Evolutionary conservation across 2,329 filamentous ascomycete species (phyloP).

Genomic region (Aspergillus ustus): DNA sequence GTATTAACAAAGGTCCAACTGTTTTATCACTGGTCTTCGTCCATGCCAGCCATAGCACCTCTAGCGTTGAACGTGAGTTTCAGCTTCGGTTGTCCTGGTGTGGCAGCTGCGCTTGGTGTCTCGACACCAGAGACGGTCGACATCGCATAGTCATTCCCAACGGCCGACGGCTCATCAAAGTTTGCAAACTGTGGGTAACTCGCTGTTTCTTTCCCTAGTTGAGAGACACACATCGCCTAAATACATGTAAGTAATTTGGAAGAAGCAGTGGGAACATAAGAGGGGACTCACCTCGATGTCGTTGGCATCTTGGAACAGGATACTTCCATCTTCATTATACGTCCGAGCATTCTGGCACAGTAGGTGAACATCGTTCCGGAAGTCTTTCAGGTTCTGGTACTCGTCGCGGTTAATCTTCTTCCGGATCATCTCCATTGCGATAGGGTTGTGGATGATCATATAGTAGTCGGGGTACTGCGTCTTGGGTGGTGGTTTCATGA

Average conservation of each 20-base stretch:
- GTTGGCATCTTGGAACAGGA: conserved; percentile 90
- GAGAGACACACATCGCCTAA: conserved; percentile 56
- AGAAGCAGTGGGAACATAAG: background rate
- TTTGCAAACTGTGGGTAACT: conserved; percentile 61
- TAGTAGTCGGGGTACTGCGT: conserved; percentile 95
- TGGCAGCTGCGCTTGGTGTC: conserved; percentile 66
- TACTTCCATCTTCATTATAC: conserved; percentile 94
- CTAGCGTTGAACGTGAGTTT: conserved; percentile 66
- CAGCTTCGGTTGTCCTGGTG: conserved; percentile 65
- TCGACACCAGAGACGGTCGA: conserved; percentile 52
- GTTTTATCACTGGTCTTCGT: conserved; percentile 26
- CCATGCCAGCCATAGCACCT: conserved; percentile 35
- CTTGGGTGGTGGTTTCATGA: conserved; percentile 88
- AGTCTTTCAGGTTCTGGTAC: conserved; percentile 78
- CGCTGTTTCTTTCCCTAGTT: conserved; percentile 59
- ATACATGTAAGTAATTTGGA: conserved; percentile 13
- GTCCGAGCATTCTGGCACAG: conserved; percentile 90
- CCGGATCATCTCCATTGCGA: conserved; percentile 94
- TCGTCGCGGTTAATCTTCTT: conserved; percentile 96
- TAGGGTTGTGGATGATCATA: conserved; percentile 85
- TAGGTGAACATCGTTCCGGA: conserved; percentile 80
- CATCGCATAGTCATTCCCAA: conserved; percentile 56
- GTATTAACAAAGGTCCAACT: conserved; percentile 20
- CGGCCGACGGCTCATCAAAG: conserved; percentile 57
- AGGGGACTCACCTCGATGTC: conserved; percentile 77